A percentile compares a stretch with the other conserved stretches of the same genome.
phyloP scores from a whole-genome alignment of 2,329 filamentous ascomycete species.

The Aspergillus sp. region DNA sequence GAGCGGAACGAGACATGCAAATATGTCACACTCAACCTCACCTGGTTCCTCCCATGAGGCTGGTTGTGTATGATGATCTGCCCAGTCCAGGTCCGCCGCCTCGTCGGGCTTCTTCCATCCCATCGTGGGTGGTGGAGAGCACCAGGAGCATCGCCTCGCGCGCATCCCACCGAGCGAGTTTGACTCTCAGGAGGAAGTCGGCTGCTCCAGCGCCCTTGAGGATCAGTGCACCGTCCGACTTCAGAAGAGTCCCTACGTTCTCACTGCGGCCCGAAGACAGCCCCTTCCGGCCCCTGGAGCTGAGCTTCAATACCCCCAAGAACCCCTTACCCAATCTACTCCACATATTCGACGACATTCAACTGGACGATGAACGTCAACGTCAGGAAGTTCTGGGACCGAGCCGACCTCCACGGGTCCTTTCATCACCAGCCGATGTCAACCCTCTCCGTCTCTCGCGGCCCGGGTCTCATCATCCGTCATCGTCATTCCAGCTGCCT shows the following conservation, averaged over 20 bases:
- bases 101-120: constrained; percentile 32
- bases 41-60: constrained; percentile 47
- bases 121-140: constrained; percentile 41
- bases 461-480: constrained; percentile 18
- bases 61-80: constrained; percentile 42
- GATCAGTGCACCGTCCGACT: constrained; percentile 45
- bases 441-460: constrained; percentile 15
- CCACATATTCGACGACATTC: constrained; percentile 38
- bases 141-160: constrained; percentile 34
- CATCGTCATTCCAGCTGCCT: constrained; percentile 29
- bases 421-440: constrained; percentile 11
- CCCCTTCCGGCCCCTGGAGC: constrained; percentile 43
- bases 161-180: constrained; percentile 42
- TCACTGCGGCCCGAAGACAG: constrained; percentile 12
- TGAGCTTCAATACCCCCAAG: constrained; percentile 47
- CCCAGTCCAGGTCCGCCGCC: constrained; percentile 32
- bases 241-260: constrained; percentile 36
- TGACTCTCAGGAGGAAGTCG: constrained; percentile 36
- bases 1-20: constrained; percentile 43
- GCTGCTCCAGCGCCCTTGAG: constrained; percentile 22
- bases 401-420: constrained; percentile 32
- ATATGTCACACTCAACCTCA: constrained; percentile 47
- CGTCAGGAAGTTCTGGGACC: constrained; percentile 5
- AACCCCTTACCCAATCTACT: constrained; percentile 47
- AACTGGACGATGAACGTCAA: constrained; percentile 27